Evolutionary conservation across 108 stramenopile species (phyloP), one percentile per base, ranked within the genome.

Genomic region (Pseudonitzschia pungens): DNA sequence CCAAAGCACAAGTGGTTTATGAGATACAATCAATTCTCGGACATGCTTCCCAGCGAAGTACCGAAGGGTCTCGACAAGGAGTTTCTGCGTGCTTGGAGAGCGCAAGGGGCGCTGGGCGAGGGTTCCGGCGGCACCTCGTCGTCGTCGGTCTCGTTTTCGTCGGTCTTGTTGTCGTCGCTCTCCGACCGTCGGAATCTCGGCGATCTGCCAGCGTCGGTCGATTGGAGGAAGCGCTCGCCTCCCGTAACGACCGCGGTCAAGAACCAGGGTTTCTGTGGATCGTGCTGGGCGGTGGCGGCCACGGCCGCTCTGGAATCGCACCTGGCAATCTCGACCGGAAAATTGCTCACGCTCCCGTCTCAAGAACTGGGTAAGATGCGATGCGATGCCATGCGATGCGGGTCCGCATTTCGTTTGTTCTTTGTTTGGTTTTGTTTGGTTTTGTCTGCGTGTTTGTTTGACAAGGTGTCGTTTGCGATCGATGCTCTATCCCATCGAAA

Each of bases 231-330:
- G 9, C 15, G 7, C 8, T 70, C 82, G 52, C 79, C 79, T 27
- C 71, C 78, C 22, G 89, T 93, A 4, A 85, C 85, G 12, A 84
- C 90, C 36, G 75, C 77, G 7, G 86, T 93, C 56, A 93, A 95
- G 42, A 73, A 89, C 62, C 96, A 97, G 73, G 92, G 90, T 12
- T 63, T 27, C 4, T 97, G 96, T 73, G 96, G 94, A 14, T 77
- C 73, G 4, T 97, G 96, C 73, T 97, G 96, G 96, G 85, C 94
- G 16, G 91, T 95, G 74, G 91, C 91, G 14, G 68, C 88, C 22
- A 84, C 87, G 8, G 87, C 87, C 0, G 79, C 60, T 18, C 70
- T 97, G 45, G 94, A 97, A 76, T 84, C 81, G 9, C 90, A 94
- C 59, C 60, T 94, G n/a, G 91, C 92, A 27, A 83, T 92, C 26